phyloP scores from a whole-genome alignment of 169 alveolate species.

The Eimeria nieschulzi region DNA sequence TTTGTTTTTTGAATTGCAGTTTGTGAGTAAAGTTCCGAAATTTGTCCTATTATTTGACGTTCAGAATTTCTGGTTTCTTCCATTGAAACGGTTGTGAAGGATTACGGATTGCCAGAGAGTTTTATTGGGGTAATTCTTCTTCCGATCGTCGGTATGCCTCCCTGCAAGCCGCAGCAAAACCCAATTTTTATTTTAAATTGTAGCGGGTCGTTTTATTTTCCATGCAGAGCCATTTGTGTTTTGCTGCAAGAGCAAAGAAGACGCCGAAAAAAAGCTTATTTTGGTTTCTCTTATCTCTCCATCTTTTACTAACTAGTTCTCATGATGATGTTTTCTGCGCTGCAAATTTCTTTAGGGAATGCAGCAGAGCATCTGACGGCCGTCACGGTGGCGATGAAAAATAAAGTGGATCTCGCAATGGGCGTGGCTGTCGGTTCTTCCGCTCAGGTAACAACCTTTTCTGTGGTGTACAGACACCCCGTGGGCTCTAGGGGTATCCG shows the following conservation, averaged over 20 bases:
- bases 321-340: not conserved
- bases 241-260: no score
- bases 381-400: constrained; percentile 87
- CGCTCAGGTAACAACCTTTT: constrained; percentile 80
- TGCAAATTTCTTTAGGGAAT: constrained; percentile 62
- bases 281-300: not conserved
- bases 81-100: constrained; percentile 67
- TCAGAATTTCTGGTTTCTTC: constrained; percentile 73
- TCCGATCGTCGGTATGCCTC: constrained; percentile 87
- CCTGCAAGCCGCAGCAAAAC: not conserved
- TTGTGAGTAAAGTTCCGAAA: no score
- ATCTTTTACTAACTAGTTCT: not conserved
- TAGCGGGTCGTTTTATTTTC: not conserved
- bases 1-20: not conserved
- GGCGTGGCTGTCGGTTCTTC: constrained; percentile 93
- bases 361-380: constrained; percentile 90
- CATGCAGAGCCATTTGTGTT: not conserved
- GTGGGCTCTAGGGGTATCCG: no score
- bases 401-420: constrained; percentile 89
- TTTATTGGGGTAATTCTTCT: constrained; percentile 91
- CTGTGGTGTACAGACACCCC: not conserved
- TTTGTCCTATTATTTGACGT: not conserved
- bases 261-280: no score
- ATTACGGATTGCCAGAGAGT: constrained; percentile 72
- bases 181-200: not conserved